phyloP scores from a whole-genome alignment of 1,284 basidiomycete genomes.

The Inonotus hispidus region DNA sequence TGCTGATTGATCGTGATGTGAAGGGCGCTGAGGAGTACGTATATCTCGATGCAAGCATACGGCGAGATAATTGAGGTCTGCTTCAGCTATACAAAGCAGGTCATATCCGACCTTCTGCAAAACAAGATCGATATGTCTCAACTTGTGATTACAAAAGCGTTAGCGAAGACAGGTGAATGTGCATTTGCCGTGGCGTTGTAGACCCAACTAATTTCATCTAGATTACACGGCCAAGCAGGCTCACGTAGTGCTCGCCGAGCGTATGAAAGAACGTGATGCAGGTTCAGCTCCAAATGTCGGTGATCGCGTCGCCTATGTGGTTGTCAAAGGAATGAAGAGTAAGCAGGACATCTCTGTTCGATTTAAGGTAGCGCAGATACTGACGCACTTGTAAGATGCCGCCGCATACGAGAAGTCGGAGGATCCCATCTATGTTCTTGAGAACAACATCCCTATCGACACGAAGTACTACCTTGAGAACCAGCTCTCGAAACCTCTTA shows the following conservation, averaged over 20 bases:
- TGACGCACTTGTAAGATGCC: constrained; percentile 51
- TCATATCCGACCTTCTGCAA: constrained; percentile 88
- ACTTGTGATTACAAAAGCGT: constrained; percentile 93
- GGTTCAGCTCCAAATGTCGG: constrained; percentile 90
- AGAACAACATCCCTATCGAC: constrained; percentile 95
- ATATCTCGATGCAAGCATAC: background rate
- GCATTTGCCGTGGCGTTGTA: background rate
- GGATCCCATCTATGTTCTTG: constrained; percentile 91
- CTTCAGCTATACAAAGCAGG: constrained; percentile 83
- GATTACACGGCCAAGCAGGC: constrained; percentile 92
- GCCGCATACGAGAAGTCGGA: constrained; percentile 98
- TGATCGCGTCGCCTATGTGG: constrained; percentile 96
- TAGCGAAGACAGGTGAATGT: constrained; percentile 74
- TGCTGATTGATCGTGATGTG: constrained; percentile 92
- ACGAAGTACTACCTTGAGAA: constrained; percentile 97
- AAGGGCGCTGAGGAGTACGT: constrained; percentile 82
- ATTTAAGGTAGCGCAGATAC: background rate
- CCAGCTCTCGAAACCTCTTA: constrained; percentile 89
- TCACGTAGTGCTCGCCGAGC: constrained; percentile 88
- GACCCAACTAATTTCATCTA: constrained; percentile 25
- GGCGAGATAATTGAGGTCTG: constrained; percentile 8
- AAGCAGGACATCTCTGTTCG: constrained; percentile 9
- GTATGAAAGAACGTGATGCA: constrained; percentile 93
- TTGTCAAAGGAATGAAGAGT: constrained; percentile 94
- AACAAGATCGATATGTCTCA: constrained; percentile 98